Evolutionary conservation across 2,329 filamentous ascomycete species (phyloP), one percentile per base, ranked within the genome.

Genomic region (Venturia oleaginea): DNA sequence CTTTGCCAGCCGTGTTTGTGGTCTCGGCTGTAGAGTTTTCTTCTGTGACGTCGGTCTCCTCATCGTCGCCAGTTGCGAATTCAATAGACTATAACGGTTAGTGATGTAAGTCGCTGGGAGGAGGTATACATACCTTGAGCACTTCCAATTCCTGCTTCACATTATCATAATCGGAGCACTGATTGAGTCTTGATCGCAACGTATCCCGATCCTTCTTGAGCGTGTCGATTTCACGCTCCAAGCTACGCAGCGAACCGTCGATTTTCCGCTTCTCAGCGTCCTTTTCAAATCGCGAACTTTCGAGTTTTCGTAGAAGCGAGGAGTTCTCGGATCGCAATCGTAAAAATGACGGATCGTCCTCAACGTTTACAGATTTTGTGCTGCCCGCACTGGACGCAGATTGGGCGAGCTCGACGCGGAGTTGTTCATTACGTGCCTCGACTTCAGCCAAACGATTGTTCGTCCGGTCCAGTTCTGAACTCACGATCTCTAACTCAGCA

Each of bases 141-240:
- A 97, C 92, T 71, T 97, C 93, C 3, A 99, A 82, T 76, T 99
- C 95, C 68, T 95, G 90, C 77, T 94, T 97, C 59, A 99, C 86
- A 66, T 97, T 93, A 40, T 97, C 92, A 73, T 99, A 99, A 74
- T 99, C 94, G 69, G 86, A 86, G 86, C 91, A 95, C 73, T 90
- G 95, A 67, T 91, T 86, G 3, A 97, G 84, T 77, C 94, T 96
- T 43, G 82, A 79, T 72, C 88, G 90, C 64, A 97, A 79, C 32
- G 83, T 80, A 66, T 97, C 92, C 68, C 90, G 87, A 73, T 97
- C 94, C 38, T 89, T 85, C 70, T 87, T 88, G 22, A 96, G 78
- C 65, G 89, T 84, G 10, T 83, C 81, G 64, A 88, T 84, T 71
- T 95, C 90, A 67, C 93, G 83, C 75, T 97, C 92, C 19, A 92